Conservation (phyloP, 257 asterid genomes). For the Solanum chiquidenum region DNA sequence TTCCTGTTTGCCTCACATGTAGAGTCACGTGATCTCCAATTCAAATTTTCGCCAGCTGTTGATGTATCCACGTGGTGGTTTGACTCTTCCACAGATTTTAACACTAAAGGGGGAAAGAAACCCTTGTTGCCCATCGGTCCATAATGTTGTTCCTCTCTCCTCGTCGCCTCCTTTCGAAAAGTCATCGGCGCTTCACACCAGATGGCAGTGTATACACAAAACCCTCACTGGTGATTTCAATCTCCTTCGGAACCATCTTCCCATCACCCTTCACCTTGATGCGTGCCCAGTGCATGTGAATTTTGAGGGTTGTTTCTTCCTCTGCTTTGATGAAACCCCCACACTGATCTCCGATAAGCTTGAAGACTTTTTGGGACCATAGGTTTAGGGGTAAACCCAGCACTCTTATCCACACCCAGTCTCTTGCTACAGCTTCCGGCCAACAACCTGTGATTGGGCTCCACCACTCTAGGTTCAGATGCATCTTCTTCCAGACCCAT, state of each 20-base stretch:
- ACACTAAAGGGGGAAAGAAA: neutral
- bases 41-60: neutral
- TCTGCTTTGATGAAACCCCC: neutral
- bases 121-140: neutral
- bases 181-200: neutral
- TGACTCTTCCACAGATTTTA: neutral
- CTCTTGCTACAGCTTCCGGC: neutral
- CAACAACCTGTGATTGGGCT: neutral
- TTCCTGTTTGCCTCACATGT: neutral
- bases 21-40: neutral
- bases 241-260: neutral
- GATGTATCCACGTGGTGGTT: neutral
- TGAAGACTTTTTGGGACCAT: neutral
- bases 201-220: neutral
- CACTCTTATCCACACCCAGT: neutral
- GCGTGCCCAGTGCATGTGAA: neutral
- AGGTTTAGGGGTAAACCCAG: neutral
- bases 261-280: neutral
- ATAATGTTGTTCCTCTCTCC: neutral
- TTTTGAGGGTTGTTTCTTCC: neutral
- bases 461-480: neutral
- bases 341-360: neutral
- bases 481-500: neutral
- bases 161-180: neutral
- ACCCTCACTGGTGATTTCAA: neutral